Evolutionary conservation across 129 eudicot genomes (phyloP), one percentile per base, ranked within the genome.

Genomic region (Arctium lappa): DNA sequence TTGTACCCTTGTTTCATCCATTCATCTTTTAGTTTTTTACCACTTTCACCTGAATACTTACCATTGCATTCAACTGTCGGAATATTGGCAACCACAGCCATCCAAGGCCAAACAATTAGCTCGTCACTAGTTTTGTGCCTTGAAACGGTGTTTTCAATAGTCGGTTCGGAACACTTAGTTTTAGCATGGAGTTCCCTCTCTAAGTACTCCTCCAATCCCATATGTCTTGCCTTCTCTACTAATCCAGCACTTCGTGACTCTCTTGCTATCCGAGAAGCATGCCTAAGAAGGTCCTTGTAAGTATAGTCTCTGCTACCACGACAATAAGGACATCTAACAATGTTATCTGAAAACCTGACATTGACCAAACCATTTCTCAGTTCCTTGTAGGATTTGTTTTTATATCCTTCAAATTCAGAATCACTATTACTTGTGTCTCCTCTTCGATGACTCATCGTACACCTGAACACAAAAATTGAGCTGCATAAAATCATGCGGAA

Each of bases 21-120:
- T 65, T 88, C 90, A 6, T 86, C 94, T 85, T 70, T 91, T 65
- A 91, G 48, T 27, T 85, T 91, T 62, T 82, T 83, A 70, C 92
- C 93, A 89, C 91, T 86, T 3, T 85, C 93, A 80, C 95, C 97
- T 7, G 74, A 72, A 85, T 81, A 86, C 44, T 77, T 82, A 56
- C 89, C 94, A 72, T 84, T 62, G 12, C 8, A 76, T 71, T 76
- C 74, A 76, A 81, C 79, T 13, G 77, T 73, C 8, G 92, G 92
- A 50, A 93, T 79, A 80, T 93, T 93, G 34, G 94, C 95, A 30
- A 93, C 86, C 33, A 93, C 80, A 5, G 84, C 95, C 94, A 89
- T 91, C 91, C 91, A 93, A 76, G 97, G 97, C 86, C 86, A 91
- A 73, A 93, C 97, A 65, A 86, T 40, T 32, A 16, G 91, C 78